Percentiles rank a stretch among this genome's conserved stretches.
phyloP scores from a whole-genome alignment of 2,329 filamentous ascomycete species.

The Berkeleyomyces basicola region DNA sequence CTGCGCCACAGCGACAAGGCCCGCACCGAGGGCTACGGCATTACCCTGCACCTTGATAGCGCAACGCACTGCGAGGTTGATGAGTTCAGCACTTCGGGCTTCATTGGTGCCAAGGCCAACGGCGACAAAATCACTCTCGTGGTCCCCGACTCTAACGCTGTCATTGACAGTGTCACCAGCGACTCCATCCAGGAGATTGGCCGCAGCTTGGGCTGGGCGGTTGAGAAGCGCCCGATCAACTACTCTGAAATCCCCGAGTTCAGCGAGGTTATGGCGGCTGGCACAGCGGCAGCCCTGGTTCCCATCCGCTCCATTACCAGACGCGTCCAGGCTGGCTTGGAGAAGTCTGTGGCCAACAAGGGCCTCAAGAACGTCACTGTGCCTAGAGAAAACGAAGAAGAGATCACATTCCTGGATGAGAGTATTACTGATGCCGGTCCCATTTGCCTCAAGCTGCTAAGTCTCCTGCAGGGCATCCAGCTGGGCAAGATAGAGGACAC shows the following conservation, averaged over 20 bases:
- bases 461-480: slow-evolving; percentile 72
- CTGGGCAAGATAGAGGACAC: slow-evolving; percentile 59
- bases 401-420: slow-evolving; percentile 37
- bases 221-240: slow-evolving; percentile 60
- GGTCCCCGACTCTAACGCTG: slow-evolving; percentile 72
- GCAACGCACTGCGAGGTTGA: slow-evolving; percentile 71
- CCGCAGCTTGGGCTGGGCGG: slow-evolving; percentile 63
- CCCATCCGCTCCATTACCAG: slow-evolving; percentile 84
- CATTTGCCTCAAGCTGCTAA: slow-evolving; percentile 54
- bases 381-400: slow-evolving; percentile 25
- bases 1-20: slow-evolving; percentile 75
- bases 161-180: slow-evolving; percentile 76
- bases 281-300: slow-evolving; percentile 79
- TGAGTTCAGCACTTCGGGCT: slow-evolving; percentile 89
- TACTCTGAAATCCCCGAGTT: slow-evolving; percentile 39
- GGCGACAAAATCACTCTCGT: slow-evolving; percentile 41
- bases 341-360: slow-evolving; percentile 21
- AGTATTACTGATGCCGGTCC: slow-evolving; percentile 54
- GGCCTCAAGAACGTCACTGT: slow-evolving; percentile 8
- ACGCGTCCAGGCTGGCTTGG: slow-evolving; percentile 26
- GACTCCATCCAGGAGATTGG: slow-evolving; percentile 64
- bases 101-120: slow-evolving; percentile 57
- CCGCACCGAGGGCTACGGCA: slow-evolving; percentile 65
- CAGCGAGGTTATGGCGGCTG: slow-evolving; percentile 72
- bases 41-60: slow-evolving; percentile 85